A percentile compares a stretch with the other conserved stretches of the same genome.
phyloP scores from a whole-genome alignment of 2,329 filamentous ascomycete species.

The Ilyonectria sp. region DNA sequence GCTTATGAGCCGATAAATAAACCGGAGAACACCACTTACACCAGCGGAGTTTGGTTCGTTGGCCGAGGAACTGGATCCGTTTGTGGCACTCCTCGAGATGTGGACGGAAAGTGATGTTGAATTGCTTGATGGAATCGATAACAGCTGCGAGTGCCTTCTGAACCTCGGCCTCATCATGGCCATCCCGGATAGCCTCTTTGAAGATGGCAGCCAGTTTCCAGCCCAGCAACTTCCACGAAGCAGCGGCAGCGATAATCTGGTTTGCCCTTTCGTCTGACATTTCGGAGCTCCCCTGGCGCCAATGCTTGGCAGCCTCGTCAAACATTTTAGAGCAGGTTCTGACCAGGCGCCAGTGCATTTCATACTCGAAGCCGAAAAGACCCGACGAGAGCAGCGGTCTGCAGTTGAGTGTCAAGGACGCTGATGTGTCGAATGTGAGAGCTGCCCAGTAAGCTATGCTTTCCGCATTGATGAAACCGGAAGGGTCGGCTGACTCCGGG shows the following conservation, averaged over 20 bases:
- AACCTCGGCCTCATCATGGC: conserved; percentile 50
- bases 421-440: conserved; percentile 59
- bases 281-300: conserved; percentile 44
- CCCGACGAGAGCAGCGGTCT: conserved; percentile 57
- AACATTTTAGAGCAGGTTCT: conserved; percentile 50
- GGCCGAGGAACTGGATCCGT: conserved; percentile 50
- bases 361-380: conserved; percentile 51
- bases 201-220: conserved; percentile 53
- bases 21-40: conserved; percentile 40
- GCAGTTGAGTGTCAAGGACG: conserved; percentile 58
- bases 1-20: neutral
- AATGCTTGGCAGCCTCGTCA: conserved; percentile 45
- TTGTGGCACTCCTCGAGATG: conserved; percentile 50
- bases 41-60: conserved; percentile 52
- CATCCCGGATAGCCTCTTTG: conserved; percentile 52
- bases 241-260: conserved; percentile 48
- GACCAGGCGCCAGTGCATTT: conserved; percentile 50
- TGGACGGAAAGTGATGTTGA: conserved; percentile 47
- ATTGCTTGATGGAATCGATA: conserved; percentile 47
- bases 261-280: conserved; percentile 53
- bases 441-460: conserved; percentile 60
- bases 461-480: conserved; percentile 55
- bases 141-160: conserved; percentile 45
- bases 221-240: conserved; percentile 50
- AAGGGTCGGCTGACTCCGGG: conserved; percentile 47